Percentiles rank a stretch among this genome's conserved stretches.
phyloP scores from a whole-genome alignment of 2,329 filamentous ascomycete genomes.

The Pleoardoris graminearum region DNA sequence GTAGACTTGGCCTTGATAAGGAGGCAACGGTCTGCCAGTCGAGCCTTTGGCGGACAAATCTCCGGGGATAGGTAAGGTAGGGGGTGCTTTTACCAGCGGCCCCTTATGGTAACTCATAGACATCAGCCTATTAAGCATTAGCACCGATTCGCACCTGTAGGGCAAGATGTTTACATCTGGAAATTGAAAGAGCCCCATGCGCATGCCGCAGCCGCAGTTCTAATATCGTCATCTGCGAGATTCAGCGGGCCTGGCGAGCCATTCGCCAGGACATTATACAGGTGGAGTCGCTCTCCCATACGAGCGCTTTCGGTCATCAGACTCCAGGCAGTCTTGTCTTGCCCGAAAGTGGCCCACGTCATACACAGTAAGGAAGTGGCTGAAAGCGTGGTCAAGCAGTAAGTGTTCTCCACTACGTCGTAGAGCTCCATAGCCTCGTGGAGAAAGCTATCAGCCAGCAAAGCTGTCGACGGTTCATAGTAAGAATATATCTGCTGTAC shows the following conservation, averaged over 20 bases:
- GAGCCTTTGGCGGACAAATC: background rate
- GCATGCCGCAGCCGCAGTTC: background rate
- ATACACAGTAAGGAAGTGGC: too few species aligned
- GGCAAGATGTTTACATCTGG: background rate
- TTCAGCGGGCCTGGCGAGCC: background rate
- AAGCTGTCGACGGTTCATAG: background rate
- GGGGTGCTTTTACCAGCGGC: background rate
- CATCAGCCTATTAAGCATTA: too few species aligned
- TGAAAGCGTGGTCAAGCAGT: too few species aligned
- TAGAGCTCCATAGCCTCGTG: background rate
- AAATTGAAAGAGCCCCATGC: slow-evolving; percentile 2
- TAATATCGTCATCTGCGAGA: background rate
- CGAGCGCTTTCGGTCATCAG: background rate
- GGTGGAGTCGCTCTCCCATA: background rate
- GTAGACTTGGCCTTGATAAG: background rate
- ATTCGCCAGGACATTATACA: background rate
- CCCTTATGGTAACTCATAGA: too few species aligned
- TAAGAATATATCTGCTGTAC: background rate
- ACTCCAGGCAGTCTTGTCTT: background rate
- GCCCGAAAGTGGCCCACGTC: too few species aligned
- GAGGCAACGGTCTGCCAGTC: background rate
- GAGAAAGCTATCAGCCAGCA: background rate
- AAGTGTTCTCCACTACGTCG: too few species aligned
- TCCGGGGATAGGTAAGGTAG: background rate
- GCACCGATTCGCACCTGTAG: too few species aligned